These are phyloP conservation scores for Selenicereus undatus DNA, from an alignment of 148 eudicot species.

Conservation along the genomic window DNA sequence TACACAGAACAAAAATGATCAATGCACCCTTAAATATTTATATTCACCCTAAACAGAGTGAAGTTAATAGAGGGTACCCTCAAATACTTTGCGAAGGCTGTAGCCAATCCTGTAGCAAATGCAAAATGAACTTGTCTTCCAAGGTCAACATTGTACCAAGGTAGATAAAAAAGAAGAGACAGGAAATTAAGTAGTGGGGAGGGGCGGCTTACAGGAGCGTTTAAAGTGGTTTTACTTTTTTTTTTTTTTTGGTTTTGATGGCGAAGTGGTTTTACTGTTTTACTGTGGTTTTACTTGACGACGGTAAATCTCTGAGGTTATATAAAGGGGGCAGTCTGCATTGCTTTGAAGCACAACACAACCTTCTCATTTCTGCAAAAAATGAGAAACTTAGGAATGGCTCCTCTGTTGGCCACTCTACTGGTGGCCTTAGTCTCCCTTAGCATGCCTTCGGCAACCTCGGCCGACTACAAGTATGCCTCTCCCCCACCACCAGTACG, in stretches of 20 bases:
- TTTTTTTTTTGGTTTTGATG: no score
- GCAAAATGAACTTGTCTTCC: background rate
- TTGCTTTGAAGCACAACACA: background rate
- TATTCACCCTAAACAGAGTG: no score
- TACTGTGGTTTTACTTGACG: background rate
- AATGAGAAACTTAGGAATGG: background rate
- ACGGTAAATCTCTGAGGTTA: background rate
- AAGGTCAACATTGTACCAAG: background rate
- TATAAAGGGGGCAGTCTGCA: background rate
- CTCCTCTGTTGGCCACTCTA: background rate
- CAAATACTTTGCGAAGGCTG: background rate
- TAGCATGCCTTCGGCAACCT: background rate
- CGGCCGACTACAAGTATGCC: background rate
- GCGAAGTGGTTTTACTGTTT: background rate
- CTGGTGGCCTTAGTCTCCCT: background rate
- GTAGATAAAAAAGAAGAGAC: background rate
- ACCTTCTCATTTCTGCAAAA: background rate
- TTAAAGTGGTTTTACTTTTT: no score
- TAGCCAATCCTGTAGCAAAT: background rate
- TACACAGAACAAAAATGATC: no score
- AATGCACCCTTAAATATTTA: no score
- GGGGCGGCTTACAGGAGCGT: no score
- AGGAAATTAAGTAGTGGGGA: no score
- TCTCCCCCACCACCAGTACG: background rate
- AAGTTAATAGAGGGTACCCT: background rate